Base-by-base conservation (phyloP, 192 early-diverging fungal genomes). In the Obelidium mucronatum region DNA sequence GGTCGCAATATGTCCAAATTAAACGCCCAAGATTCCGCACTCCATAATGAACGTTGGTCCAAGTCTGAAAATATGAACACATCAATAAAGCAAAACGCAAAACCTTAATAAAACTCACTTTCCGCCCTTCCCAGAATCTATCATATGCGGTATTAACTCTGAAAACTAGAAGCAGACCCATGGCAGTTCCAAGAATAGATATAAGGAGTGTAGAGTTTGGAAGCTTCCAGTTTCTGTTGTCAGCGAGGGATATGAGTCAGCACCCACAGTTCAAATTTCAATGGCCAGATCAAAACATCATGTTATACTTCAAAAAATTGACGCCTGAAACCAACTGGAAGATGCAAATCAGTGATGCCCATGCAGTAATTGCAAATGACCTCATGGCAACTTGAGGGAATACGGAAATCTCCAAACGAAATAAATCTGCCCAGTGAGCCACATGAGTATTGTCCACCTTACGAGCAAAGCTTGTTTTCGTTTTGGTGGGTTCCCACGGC, bases 41-140 rank as follows among this genome's bases (percentile, higher is more conserved):
- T 33, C 85, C 83, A 30, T 89, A 84, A 35, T 87, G 85, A 71
- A 96, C 78, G 22, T 87, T 87, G 39, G 87, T 89, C 95, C 95
- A 98, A 31, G n/a, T n/a, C n/a, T n/a, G n/a, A n/a, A n/a, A n/a
- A n/a, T n/a, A n/a, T n/a, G n/a, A n/a, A n/a, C n/a, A n/a, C n/a
- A n/a, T n/a, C n/a, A n/a, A n/a, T n/a, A n/a, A n/a, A n/a, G 52
- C 52, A 53, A 53, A 53, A 17, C 52, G 24, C 24, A 24, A 53
- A 17, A 53, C 19, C 52, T n/a, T n/a, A 53, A 53, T 17, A 17
- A 53, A 53, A 24, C 52, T n/a, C 28, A 91, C 71, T 74, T 92
- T 88, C 52, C 97, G 88, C 19, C 93, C 96, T 82, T 96, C 96
- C 91, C 90, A 95, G 83, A 88, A 87, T 53, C 52, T 48, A 40